Percentiles rank a stretch among this genome's conserved stretches.
These are phyloP conservation scores for Sarcodon sp. DNA, from an alignment of 768 basidiomycete genomes.

Conservation along the genomic window DNA sequence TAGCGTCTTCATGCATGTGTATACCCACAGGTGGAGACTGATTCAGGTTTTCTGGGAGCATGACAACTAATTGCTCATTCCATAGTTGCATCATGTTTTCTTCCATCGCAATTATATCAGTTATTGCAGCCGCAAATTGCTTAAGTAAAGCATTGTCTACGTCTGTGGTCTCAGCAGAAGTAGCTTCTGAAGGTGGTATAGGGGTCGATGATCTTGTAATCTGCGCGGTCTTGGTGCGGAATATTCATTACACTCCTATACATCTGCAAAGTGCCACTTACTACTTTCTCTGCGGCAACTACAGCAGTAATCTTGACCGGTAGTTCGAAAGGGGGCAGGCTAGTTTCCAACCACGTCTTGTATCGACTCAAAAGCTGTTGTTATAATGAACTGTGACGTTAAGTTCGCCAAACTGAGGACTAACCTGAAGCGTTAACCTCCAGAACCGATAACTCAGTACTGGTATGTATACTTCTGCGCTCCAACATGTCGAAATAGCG, in stretches of 20 bases:
- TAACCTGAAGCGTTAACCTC: slow-evolving; percentile 82
- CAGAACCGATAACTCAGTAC: slow-evolving; percentile 81
- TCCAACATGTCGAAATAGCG: slow-evolving; percentile 77
- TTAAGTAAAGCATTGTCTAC: slow-evolving; percentile 54
- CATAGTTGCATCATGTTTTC: slow-evolving; percentile 44
- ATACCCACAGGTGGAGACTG: no score
- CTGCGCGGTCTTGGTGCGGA: neutral
- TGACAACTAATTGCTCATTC: slow-evolving; percentile 49
- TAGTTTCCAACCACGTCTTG: slow-evolving; percentile 60
- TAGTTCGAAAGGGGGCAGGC: slow-evolving; percentile 30
- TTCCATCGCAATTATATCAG: slow-evolving; percentile 53
- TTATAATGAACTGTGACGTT: slow-evolving; percentile 1
- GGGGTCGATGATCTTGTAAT: slow-evolving; percentile 42
- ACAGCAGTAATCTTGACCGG: slow-evolving; percentile 19
- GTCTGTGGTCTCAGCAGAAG: slow-evolving; percentile 39
- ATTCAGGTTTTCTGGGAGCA: slow-evolving; percentile 33
- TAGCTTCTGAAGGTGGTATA: slow-evolving; percentile 29
- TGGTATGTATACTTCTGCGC: slow-evolving; percentile 71
- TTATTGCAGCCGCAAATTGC: slow-evolving; percentile 52
- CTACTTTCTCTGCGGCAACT: slow-evolving; percentile 23
- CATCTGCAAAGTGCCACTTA: slow-evolving; percentile 3
- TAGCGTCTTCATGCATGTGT: no score
- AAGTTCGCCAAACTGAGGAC: slow-evolving; percentile 7
- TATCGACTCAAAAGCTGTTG: slow-evolving; percentile 71
- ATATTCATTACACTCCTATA: slow-evolving; percentile 1